These are phyloP conservation scores for Ogataea trehaloabstinens DNA, from an alignment of 805 yeast species.

Conservation along the genomic window DNA sequence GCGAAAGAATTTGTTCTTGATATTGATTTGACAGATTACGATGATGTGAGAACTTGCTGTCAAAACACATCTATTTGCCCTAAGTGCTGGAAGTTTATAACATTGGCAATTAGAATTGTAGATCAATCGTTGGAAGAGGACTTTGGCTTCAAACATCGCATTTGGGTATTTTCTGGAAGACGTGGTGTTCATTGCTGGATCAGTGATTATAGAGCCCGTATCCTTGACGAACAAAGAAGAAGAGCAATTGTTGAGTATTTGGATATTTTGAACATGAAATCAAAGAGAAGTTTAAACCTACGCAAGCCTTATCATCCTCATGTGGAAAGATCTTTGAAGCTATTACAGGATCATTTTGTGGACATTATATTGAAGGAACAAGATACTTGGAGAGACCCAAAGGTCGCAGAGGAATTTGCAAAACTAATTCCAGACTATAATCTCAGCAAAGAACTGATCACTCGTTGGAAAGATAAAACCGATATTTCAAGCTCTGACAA, in stretches of 20 bases:
- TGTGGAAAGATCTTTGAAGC: conserved; percentile 68
- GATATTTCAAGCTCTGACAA: conserved; percentile 56
- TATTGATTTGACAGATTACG: conserved; percentile 97
- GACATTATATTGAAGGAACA: conserved; percentile 73
- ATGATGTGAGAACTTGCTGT: conserved; percentile 91
- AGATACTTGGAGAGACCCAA: conserved; percentile 74
- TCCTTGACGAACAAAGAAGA: conserved; percentile 68
- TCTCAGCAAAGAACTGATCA: conserved; percentile 49
- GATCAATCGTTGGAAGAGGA: conserved; percentile 75
- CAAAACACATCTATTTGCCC: conserved; percentile 77
- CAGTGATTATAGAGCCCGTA: conserved; percentile 79
- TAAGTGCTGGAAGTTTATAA: conserved; percentile 92
- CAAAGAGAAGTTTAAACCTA: conserved; percentile 47
- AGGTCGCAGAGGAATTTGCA: conserved; percentile 53
- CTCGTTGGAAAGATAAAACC: conserved; percentile 57
- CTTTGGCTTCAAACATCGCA: conserved; percentile 80
- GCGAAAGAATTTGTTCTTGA: conserved; percentile 90
- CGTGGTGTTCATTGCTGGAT: conserved; percentile 99
- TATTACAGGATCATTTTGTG: conserved; percentile 61
- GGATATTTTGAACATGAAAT: conserved; percentile 62
- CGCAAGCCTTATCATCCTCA: conserved; percentile 90
- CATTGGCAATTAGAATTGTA: conserved; percentile 75
- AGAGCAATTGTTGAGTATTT: conserved; percentile 80
- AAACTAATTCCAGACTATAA: conserved; percentile 62
- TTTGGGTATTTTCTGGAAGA: conserved; percentile 98